Percentiles rank a stretch among this genome's conserved stretches.
These are phyloP conservation scores for Candida suzukii DNA, from an alignment of 805 yeast species.

Conservation along the genomic window DNA sequence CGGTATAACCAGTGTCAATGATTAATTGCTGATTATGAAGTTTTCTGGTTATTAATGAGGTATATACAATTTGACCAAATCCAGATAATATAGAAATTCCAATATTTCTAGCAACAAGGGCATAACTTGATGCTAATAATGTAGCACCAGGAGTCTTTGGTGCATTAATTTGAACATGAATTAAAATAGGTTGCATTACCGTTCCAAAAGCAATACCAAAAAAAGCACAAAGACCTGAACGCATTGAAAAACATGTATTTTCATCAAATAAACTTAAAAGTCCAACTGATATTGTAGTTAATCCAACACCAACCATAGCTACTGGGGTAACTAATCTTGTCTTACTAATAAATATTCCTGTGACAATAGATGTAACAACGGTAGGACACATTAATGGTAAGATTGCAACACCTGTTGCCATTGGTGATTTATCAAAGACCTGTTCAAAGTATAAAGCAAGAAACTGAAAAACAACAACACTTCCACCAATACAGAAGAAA, in stretches of 20 bases:
- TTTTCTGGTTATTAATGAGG: constrained; percentile 7
- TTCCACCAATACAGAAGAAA: constrained; percentile 30
- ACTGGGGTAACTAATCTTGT: constrained; percentile 36
- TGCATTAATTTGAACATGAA: constrained; percentile 39
- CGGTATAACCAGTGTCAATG: background rate
- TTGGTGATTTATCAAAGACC: constrained; percentile 31
- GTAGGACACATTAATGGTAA: constrained; percentile 36
- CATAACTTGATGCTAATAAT: constrained; percentile 38
- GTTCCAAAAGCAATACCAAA: constrained; percentile 40
- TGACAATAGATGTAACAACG: constrained; percentile 28
- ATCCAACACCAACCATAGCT: constrained; percentile 25
- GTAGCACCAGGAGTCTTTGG: constrained; percentile 45
- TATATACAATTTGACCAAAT: constrained; percentile 34
- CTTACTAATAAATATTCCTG: constrained; percentile 32
- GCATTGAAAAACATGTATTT: constrained; percentile 26
- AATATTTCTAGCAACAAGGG: constrained; percentile 36
- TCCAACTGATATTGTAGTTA: constrained; percentile 39
- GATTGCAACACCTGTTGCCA: constrained; percentile 38
- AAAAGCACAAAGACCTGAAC: constrained; percentile 39
- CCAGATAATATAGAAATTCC: constrained; percentile 40
- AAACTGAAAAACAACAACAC: constrained; percentile 31
- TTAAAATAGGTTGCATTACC: constrained; percentile 35
- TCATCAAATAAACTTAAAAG: constrained; percentile 32
- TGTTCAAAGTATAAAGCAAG: constrained; percentile 43
- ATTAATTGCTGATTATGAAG: background rate